A percentile compares a stretch with the other conserved stretches of the same genome.
Conservation (phyloP, 768 basidiomycete species). For the Phylloporus sp. region DNA sequence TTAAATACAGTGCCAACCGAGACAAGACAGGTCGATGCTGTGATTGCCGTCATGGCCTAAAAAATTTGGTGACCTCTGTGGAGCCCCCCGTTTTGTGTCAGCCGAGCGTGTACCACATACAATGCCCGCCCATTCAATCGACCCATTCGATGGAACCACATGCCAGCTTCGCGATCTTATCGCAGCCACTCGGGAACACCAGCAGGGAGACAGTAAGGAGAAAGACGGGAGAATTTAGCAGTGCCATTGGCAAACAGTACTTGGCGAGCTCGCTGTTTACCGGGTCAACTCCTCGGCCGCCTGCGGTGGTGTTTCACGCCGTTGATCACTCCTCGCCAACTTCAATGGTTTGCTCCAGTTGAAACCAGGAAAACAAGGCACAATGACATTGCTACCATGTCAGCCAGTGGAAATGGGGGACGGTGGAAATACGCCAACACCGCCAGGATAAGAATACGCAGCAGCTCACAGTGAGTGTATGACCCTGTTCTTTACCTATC, state of each 20-base stretch:
- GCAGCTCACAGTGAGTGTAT: too few species aligned
- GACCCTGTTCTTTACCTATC: too few species aligned
- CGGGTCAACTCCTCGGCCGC: too few species aligned
- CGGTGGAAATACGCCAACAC: neutral
- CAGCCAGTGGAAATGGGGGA: neutral
- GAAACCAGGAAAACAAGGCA: neutral
- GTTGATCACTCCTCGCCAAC: too few species aligned
- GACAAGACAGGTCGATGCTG: slow-evolving; percentile 4
- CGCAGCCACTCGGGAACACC: too few species aligned
- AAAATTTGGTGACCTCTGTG: neutral
- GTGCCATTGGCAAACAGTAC: too few species aligned
- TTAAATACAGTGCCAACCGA: slow-evolving; percentile 21
- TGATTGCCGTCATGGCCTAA: slow-evolving; percentile 15
- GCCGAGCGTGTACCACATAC: neutral
- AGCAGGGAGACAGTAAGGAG: too few species aligned
- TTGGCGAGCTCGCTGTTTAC: too few species aligned
- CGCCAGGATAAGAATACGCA: neutral
- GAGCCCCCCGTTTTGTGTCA: slow-evolving; percentile 8
- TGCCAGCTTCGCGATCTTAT: too few species aligned
- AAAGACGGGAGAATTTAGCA: neutral
- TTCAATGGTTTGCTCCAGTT: neutral
- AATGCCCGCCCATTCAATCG: neutral
- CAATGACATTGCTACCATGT: neutral
- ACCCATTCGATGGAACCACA: too few species aligned
- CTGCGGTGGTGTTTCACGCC: too few species aligned